Percentiles rank a stretch among this genome's conserved stretches.
Conservation (phyloP, 164 flowering plant species). For the Stephania japonica region DNA sequence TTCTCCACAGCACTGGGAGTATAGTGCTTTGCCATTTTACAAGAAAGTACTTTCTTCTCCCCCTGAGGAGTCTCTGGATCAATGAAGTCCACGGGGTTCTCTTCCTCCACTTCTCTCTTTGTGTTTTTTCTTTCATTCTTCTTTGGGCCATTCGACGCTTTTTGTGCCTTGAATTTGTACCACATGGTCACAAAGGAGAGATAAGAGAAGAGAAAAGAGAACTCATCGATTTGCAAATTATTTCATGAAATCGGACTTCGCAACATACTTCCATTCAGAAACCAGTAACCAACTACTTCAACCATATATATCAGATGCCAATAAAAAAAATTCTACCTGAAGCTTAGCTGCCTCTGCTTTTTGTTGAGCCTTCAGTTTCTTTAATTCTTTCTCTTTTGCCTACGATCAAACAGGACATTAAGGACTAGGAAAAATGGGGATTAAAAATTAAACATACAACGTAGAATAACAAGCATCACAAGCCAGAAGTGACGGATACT, state of each 20-base stretch:
- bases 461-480: not conserved
- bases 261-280: not conserved
- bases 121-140: slow-evolving; percentile 49
- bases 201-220: not conserved
- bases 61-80: slow-evolving; percentile 83
- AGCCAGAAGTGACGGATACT: not conserved
- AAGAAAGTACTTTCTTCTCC: slow-evolving; percentile 75
- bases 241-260: not conserved
- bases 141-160: slow-evolving; percentile 43
- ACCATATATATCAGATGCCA: not conserved
- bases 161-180: slow-evolving; percentile 44
- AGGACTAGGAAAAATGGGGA: not conserved
- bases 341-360: slow-evolving; percentile 62
- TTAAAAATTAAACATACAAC: not conserved
- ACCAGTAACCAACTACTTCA: not conserved
- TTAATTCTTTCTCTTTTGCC: slow-evolving; percentile 82
- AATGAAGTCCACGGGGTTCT: slow-evolving; percentile 59
- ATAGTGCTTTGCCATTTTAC: slow-evolving; percentile 80
- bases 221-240: not conserved
- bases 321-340: slow-evolving; percentile 36
- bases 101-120: slow-evolving; percentile 53
- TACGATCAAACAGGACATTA: slow-evolving; percentile 12
- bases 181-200: not conserved
- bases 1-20: slow-evolving; percentile 82
- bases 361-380: slow-evolving; percentile 63